phyloP scores from a whole-genome alignment of 2,329 filamentous ascomycete species.

The Clarireedia hainanense region DNA sequence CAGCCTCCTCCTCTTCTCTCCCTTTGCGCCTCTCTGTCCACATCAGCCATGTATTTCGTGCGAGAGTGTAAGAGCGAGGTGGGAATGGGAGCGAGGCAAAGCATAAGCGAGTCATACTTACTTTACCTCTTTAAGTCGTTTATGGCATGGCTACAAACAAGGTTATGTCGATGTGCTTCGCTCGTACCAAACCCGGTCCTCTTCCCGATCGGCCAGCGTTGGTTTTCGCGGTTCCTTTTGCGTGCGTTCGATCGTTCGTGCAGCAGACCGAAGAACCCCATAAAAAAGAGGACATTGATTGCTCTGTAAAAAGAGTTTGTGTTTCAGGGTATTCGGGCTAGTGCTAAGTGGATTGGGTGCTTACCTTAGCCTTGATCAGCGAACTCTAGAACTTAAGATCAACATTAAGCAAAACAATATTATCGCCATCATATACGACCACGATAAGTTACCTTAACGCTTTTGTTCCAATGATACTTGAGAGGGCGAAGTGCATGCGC shows the following conservation, averaged over 20 bases:
- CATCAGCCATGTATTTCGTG: background rate
- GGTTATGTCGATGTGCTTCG: background rate
- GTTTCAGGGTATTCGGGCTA: slow-evolving; percentile 1
- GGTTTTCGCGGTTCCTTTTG: background rate
- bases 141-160: background rate
- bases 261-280: background rate
- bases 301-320: background rate
- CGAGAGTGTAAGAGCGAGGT: background rate
- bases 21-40: background rate
- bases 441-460: no score
- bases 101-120: background rate
- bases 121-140: background rate
- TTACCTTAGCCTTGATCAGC: background rate
- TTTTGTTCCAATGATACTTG: no score
- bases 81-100: slow-evolving; percentile 2
- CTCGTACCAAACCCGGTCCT: background rate
- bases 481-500: no score
- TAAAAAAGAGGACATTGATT: background rate
- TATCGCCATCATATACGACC: background rate
- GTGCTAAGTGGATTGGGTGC: background rate
- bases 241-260: background rate
- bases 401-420: background rate
- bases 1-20: background rate
- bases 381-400: slow-evolving; percentile 5
- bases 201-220: no score